Base-by-base conservation (phyloP, 2,329 filamentous ascomycete genomes). In the Lizonia empirigonia region DNA sequence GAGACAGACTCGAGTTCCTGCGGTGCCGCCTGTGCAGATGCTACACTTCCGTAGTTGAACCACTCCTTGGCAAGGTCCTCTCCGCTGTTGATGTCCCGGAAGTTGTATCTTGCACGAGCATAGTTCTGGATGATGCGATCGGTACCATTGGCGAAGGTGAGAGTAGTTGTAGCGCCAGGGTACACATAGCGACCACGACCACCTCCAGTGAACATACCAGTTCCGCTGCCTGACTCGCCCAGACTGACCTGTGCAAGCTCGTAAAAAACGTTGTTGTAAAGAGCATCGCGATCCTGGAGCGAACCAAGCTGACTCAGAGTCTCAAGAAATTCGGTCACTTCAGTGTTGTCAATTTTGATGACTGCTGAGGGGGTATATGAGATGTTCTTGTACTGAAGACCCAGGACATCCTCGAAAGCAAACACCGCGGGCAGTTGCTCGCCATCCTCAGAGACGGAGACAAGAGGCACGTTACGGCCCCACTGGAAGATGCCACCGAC, bases 391-490 rank as follows among this genome's bases (percentile, higher is more conserved):
- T 77, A 74, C 20, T 74, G 72, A n/a, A 72, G 61, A 23, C 72
- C 68, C 27, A 78, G 64, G 2, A 81, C 71, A 55, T 82, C 79
- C 15, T 73, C 62, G 47, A 77, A 80, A 20, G 78, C 75, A 51
- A 85, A 87, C 2, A 86, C 74, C 40, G 84, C 75, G 0, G 85
- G 85, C 13, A 84, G 62, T 44, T 80, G 77, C 15, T 75, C 67
- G n/a, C 85, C 85, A 63, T 88, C 84, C 4, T 71, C 63, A 2
- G 84, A 87, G 4, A 87, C 78, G 0, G 85, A 87, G 0, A 87
- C 82, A 1, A 88, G 54, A 27, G 76, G 75, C 62, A 80, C 64
- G 15, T 70, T 69, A 10, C 80, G 74, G 6, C 75, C 76, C 60
- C 64, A 86, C 48, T 58, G 73, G 65, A 85, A 84, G 7, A 81